Percentiles rank a stretch among this genome's conserved stretches.
These are phyloP conservation scores for Taxillus chinensis DNA, from an alignment of 164 flowering plant genomes.

Conservation along the genomic window DNA sequence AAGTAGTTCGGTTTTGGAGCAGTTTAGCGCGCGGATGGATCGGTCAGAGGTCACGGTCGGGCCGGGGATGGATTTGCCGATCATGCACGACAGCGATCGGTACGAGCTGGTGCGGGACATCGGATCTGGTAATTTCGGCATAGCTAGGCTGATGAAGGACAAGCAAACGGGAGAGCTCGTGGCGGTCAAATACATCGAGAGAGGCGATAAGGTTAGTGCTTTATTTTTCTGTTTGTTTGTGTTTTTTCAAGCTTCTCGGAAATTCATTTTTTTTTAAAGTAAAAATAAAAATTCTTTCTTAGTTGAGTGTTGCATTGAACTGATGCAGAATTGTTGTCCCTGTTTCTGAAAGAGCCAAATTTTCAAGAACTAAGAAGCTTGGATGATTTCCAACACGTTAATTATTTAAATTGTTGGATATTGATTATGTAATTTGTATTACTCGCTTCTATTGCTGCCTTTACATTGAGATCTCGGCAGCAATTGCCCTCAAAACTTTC, in stretches of 20 bases:
- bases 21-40: constrained; percentile 29
- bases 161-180: constrained; percentile 72
- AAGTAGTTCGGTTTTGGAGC: not conserved
- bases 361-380: too few species aligned
- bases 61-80: constrained; percentile 74
- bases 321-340: too few species aligned
- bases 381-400: too few species aligned
- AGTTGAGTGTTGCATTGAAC: constrained; percentile 11
- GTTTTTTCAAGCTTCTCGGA: constrained; percentile 48
- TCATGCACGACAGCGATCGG: constrained; percentile 84
- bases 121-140: constrained; percentile 84
- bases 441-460: too few species aligned
- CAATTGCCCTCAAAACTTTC: too few species aligned
- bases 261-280: too few species aligned
- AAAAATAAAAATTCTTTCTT: too few species aligned
- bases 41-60: constrained; percentile 41
- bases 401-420: too few species aligned
- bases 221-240: constrained; percentile 40
- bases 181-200: constrained; percentile 90
- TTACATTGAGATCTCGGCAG: too few species aligned
- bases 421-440: too few species aligned
- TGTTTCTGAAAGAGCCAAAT: too few species aligned
- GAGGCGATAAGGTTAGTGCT: constrained; percentile 84
- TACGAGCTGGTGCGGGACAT: constrained; percentile 81
- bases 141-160: constrained; percentile 83